A percentile compares a stretch with the other conserved stretches of the same genome.
Conservation (phyloP, 345 rosid genomes). For the Salix koriyanagi region DNA sequence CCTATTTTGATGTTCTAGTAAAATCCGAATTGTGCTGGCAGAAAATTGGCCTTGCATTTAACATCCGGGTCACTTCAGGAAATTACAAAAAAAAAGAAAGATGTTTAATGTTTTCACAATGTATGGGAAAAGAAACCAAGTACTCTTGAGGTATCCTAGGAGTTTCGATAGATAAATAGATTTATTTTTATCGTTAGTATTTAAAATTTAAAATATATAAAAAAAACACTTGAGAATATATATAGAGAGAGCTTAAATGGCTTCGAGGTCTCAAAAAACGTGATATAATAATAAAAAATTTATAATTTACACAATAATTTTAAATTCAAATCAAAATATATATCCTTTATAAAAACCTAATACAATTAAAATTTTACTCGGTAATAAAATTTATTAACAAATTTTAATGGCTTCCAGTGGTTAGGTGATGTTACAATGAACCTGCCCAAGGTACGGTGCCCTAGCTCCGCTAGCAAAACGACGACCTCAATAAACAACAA, state of each 20-base stretch:
- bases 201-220: too few relatives aligned
- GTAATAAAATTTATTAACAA: too few relatives aligned
- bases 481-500: background rate
- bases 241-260: too few relatives aligned
- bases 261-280: accelerated
- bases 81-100: background rate
- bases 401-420: background rate
- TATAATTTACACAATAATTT: too few relatives aligned
- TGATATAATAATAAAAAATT: too few relatives aligned
- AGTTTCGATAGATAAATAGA: too few relatives aligned
- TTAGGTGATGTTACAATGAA: background rate
- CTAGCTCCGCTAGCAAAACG: background rate
- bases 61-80: background rate
- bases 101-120: background rate
- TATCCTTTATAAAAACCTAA: too few relatives aligned
- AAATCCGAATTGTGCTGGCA: background rate
- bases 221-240: too few relatives aligned
- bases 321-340: too few relatives aligned
- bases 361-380: too few relatives aligned
- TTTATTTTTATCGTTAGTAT: too few relatives aligned
- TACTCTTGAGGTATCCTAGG: background rate
- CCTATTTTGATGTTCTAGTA: background rate
- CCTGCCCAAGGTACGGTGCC: background rate
- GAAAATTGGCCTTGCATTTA: background rate
- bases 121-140: background rate